Percentiles rank a stretch among this genome's conserved stretches.
These are phyloP conservation scores for Myriosclerotinia duriaeana DNA, from an alignment of 2,329 filamentous ascomycete genomes.

Conservation along the genomic window DNA sequence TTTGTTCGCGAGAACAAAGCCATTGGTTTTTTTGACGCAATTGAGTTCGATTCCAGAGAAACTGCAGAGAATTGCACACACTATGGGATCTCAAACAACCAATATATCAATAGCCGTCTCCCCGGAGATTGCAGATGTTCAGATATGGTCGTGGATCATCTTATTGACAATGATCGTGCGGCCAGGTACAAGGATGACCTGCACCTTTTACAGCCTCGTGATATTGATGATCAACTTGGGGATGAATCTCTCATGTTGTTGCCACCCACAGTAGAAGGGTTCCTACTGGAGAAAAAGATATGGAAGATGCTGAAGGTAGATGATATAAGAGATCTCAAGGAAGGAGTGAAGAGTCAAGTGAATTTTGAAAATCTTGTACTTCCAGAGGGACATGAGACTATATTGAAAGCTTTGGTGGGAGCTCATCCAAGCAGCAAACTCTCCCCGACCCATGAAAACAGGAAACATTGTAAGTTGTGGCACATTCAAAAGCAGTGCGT, in stretches of 20 bases:
- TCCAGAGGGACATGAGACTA: neutral
- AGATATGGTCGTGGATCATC: neutral
- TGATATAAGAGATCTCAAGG: neutral
- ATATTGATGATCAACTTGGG: neutral
- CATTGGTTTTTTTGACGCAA: slow-evolving; percentile 5
- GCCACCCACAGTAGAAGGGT: neutral
- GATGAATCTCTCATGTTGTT: slow-evolving; percentile 11
- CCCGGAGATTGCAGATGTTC: neutral
- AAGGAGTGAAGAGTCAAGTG: neutral
- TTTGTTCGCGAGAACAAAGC: neutral
- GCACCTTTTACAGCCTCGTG: neutral
- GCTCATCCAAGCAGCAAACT: neutral
- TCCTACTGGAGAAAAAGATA: slow-evolving; percentile 3
- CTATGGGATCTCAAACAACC: neutral
- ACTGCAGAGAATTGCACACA: neutral
- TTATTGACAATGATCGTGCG: slow-evolving; percentile 13
- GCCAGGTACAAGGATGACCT: neutral
- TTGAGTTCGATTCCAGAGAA: slow-evolving; percentile 4
- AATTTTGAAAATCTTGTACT: neutral
- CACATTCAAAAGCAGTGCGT: too few species aligned
- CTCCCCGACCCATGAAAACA: fast-evolving
- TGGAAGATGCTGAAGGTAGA: neutral
- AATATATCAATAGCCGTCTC: neutral
- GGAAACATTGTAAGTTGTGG: neutral
- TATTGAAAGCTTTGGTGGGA: slow-evolving; percentile 14